Conservation (phyloP, 2,329 filamentous ascomycete species). For the Penicillium sp. region DNA sequence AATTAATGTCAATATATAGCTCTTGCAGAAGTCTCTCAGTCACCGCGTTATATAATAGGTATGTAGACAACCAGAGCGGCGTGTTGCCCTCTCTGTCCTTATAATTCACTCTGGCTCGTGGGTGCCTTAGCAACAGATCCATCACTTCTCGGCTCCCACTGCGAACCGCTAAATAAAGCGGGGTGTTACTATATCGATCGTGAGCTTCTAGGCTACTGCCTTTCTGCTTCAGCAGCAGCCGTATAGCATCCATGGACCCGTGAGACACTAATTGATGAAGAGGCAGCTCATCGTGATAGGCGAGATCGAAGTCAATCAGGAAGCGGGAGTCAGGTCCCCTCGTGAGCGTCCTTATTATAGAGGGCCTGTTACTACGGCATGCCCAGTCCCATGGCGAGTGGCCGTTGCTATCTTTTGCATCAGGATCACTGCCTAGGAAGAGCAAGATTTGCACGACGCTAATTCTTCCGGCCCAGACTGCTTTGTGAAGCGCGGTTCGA, state of each 20-base stretch:
- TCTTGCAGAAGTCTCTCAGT: conserved; percentile 2
- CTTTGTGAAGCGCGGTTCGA: neutral
- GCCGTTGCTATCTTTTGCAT: neutral
- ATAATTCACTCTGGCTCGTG: neutral
- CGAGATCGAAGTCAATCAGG: neutral
- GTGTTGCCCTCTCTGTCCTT: neutral
- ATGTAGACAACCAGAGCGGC: conserved; percentile 7
- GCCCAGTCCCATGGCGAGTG: neutral
- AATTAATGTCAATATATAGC: conserved; percentile 4
- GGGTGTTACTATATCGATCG: conserved; percentile 1
- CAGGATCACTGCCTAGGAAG: neutral
- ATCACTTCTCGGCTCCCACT: neutral
- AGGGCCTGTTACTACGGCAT: neutral
- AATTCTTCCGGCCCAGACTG: neutral
- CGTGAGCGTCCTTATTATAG: neutral
- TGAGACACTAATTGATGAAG: conserved; percentile 3
- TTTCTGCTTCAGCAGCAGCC: neutral
- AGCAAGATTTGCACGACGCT: neutral
- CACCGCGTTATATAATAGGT: conserved; percentile 1
- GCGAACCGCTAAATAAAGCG: neutral
- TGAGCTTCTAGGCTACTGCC: neutral
- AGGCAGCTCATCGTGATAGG: conserved; percentile 1
- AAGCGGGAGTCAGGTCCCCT: neutral
- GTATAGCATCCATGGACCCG: conserved; percentile 1
- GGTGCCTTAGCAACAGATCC: neutral